A percentile compares a stretch with the other conserved stretches of the same genome.
Evolutionary conservation across 1,284 basidiomycete species (phyloP).

Genomic region (Wolfiporia cocos): DNA sequence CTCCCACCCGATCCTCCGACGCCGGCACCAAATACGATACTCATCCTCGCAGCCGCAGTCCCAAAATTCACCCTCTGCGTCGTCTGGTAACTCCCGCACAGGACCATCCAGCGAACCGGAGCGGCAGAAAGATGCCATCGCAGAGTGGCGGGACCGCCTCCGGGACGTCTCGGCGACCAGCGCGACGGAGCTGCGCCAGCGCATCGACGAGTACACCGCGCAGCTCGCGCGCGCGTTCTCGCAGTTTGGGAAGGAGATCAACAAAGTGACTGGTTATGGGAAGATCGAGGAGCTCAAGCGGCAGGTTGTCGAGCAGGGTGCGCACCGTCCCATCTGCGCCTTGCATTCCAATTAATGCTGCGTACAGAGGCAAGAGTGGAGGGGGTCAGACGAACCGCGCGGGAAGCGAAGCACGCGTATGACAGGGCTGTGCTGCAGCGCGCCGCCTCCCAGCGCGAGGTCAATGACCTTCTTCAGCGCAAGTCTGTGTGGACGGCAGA

Average conservation of each 20-base stretch:
- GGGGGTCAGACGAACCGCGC: conserved; percentile 50
- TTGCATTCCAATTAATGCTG: conserved; percentile 2
- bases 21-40: no score
- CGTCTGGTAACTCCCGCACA: no score
- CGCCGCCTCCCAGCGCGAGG: conserved; percentile 78
- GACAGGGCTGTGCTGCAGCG: conserved; percentile 71
- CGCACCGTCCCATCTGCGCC: conserved; percentile 19
- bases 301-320: conserved; percentile 78
- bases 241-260: conserved; percentile 72
- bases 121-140: no score
- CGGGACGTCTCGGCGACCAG: conserved; percentile 1
- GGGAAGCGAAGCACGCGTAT: conserved; percentile 68
- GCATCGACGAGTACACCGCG: conserved; percentile 52
- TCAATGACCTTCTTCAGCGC: conserved; percentile 87
- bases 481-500: conserved; percentile 83
- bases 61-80: no score
- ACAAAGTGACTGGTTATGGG: conserved; percentile 85
- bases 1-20: no score
- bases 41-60: no score
- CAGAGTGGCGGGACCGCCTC: conserved; percentile 6
- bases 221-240: conserved; percentile 55
- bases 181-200: conserved; percentile 33
- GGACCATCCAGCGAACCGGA: no score
- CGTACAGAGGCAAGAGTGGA: conserved; percentile 58
- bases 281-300: conserved; percentile 82